These are phyloP conservation scores for Diplodia seriata DNA, from an alignment of 2,329 filamentous ascomycete species.

Conservation along the genomic window DNA sequence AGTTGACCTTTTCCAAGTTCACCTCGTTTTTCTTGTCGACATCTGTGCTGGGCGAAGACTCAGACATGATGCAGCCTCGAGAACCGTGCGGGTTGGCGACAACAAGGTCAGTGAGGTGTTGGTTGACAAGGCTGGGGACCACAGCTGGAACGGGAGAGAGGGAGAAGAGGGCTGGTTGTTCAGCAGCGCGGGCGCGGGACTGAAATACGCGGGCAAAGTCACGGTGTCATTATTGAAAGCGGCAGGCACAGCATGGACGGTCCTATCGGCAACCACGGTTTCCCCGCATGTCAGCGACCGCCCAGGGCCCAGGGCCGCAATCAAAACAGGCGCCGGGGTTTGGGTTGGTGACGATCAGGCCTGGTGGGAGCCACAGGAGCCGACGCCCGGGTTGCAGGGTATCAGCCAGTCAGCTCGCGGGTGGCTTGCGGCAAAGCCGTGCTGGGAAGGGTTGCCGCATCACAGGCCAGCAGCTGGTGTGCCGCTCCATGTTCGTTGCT, in stretches of 20 bases:
- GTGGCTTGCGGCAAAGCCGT: conserved; percentile 24
- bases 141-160: background rate
- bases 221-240: conserved; percentile 8
- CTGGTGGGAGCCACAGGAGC: conserved; percentile 4
- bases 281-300: conserved; percentile 23
- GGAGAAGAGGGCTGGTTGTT: background rate
- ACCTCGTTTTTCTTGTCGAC: conserved; percentile 22
- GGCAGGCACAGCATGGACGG: background rate
- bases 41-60: conserved; percentile 1
- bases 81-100: background rate
- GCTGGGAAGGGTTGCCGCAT: background rate
- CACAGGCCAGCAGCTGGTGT: background rate
- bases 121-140: background rate
- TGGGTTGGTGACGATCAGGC: conserved; percentile 12
- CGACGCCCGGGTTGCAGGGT: conserved; percentile 10
- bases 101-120: background rate
- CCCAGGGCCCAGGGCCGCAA: conserved; percentile 15
- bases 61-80: conserved; percentile 9
- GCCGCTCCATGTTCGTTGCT: background rate
- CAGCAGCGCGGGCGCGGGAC: conserved; percentile 2
- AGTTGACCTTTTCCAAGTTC: conserved; percentile 35
- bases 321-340: conserved; percentile 23
- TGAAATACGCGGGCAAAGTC: background rate
- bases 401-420: conserved; percentile 21
- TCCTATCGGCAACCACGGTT: conserved; percentile 5